Evolutionary conservation across 2,329 filamentous ascomycete species (phyloP).

Genomic region (Lachnellula hyalina): DNA sequence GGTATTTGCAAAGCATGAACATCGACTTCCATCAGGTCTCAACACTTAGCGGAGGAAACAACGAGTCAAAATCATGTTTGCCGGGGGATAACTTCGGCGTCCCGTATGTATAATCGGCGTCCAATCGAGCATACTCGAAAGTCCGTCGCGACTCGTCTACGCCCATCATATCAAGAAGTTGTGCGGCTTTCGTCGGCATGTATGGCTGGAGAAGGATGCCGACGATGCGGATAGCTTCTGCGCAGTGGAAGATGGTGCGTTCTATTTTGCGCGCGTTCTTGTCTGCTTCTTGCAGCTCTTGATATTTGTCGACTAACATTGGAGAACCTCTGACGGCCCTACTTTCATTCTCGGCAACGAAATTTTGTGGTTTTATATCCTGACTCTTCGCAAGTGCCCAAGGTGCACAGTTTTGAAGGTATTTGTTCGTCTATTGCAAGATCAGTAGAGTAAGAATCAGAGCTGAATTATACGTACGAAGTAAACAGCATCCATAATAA

Average conservation of each 20-base stretch:
- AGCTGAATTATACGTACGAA: constrained; percentile 40
- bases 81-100: constrained; percentile 26
- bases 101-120: constrained; percentile 68
- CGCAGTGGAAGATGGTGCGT: constrained; percentile 61
- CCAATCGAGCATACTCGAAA: constrained; percentile 56
- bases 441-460: constrained; percentile 1
- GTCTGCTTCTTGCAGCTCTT: too few relatives aligned
- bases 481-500: constrained; percentile 57
- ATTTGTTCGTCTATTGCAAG: constrained; percentile 57
- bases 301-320: too few relatives aligned
- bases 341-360: too few relatives aligned
- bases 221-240: constrained; percentile 71
- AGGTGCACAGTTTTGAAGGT: constrained; percentile 59
- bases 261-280: constrained; percentile 38
- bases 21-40: constrained; percentile 31
- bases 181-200: constrained; percentile 72
- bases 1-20: too few relatives aligned
- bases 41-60: constrained; percentile 49
- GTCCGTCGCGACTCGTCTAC: constrained; percentile 59
- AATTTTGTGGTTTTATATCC: constrained; percentile 13
- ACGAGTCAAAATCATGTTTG: constrained; percentile 35
- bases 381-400: constrained; percentile 54
- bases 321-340: too few relatives aligned
- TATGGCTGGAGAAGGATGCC: constrained; percentile 87
- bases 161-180: constrained; percentile 72